A percentile compares a stretch with the other conserved stretches of the same genome.
phyloP scores from a whole-genome alignment of 108 stramenopile genomes.

The Fragilariopsis cylindrus region DNA sequence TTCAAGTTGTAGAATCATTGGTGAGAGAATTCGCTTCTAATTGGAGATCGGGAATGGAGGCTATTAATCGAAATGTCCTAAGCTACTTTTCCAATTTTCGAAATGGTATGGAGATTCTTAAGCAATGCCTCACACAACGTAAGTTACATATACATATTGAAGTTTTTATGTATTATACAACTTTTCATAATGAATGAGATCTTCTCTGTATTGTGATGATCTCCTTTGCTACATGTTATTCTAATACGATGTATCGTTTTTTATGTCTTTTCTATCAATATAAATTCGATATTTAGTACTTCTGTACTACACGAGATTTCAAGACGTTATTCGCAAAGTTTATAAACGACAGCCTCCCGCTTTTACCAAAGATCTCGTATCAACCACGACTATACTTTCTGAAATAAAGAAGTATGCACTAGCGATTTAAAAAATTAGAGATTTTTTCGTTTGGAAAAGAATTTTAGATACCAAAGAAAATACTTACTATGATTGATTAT shows the following conservation, averaged over 20 bases:
- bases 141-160: conserved; percentile 4
- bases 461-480: neutral
- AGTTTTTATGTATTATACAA: too few species aligned
- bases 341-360: conserved; percentile 83
- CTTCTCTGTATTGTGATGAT: too few species aligned
- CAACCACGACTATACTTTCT: conserved; percentile 89
- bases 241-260: too few species aligned
- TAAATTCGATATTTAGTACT: conserved; percentile 40
- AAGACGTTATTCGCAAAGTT: conserved; percentile 90
- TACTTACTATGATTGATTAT: too few species aligned
- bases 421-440: conserved; percentile 49
- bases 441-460: neutral
- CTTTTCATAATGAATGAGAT: too few species aligned
- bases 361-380: conserved; percentile 93
- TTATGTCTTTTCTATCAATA: too few species aligned
- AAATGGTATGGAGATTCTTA: conserved; percentile 98
- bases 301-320: conserved; percentile 97
- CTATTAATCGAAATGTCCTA: conserved; percentile 94
- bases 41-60: conserved; percentile 92
- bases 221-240: too few species aligned
- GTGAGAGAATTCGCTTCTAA: conserved; percentile 92
- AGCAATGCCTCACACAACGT: conserved; percentile 94
- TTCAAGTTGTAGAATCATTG: conserved; percentile 84
- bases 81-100: conserved; percentile 96
- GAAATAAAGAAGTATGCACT: conserved; percentile 97